Evolutionary conservation across 192 early-diverging fungal genomes (phyloP).

Genomic region (Geranomyces michiganensis): DNA sequence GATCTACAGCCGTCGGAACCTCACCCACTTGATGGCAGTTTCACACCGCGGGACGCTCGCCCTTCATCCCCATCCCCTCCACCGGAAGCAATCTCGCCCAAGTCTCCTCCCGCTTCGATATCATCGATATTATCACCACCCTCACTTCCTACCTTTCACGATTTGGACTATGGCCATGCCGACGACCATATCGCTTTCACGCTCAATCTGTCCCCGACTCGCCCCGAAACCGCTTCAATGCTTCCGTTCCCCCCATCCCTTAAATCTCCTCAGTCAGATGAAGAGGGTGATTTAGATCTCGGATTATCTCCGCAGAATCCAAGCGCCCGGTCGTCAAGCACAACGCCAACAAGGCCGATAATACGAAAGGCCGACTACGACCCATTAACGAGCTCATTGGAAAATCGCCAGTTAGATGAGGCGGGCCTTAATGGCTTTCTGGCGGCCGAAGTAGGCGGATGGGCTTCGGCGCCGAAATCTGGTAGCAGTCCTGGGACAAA

Average conservation of each 20-base stretch:
- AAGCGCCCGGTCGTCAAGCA: background rate
- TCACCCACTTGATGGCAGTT: background rate
- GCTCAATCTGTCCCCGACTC: too few relatives aligned
- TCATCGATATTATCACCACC: background rate
- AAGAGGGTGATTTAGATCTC: constrained; percentile 6
- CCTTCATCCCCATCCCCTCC: background rate
- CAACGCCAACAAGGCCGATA: background rate
- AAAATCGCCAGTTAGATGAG: background rate
- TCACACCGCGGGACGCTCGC: background rate
- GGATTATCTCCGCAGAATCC: background rate
- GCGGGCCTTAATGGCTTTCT: background rate
- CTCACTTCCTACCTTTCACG: background rate
- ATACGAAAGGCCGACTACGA: constrained; percentile 7
- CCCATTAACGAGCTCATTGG: constrained; percentile 13
- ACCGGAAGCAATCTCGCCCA: background rate
- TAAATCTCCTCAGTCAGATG: constrained; percentile 10
- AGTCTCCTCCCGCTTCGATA: background rate
- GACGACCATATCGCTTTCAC: constrained; percentile 5
- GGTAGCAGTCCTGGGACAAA: background rate
- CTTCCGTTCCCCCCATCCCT: constrained; percentile 24
- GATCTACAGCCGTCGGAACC: background rate
- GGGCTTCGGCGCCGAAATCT: background rate
- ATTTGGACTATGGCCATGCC: background rate
- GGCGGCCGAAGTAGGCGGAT: background rate
- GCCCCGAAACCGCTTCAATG: constrained; percentile 29